A percentile compares a stretch with the other conserved stretches of the same genome.
phyloP scores from a whole-genome alignment of 257 asterid species.

The Schizonepeta tenuifolia region DNA sequence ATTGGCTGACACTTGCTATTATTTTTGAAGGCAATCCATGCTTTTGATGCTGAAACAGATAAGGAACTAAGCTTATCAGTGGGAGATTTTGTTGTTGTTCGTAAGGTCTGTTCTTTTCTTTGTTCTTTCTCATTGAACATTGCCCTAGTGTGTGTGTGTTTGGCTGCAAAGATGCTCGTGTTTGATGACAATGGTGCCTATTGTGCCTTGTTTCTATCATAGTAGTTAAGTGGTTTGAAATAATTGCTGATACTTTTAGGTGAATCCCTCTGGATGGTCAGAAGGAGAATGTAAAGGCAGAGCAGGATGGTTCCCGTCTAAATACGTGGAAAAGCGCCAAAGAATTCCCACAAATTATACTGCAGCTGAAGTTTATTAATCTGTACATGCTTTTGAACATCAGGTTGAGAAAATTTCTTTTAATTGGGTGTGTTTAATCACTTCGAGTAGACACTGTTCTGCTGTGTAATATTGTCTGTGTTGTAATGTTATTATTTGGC shows the following conservation, averaged over 20 bases:
- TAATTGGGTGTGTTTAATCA: not conserved
- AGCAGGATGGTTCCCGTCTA: slow-evolving; percentile 95
- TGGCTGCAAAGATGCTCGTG: not conserved
- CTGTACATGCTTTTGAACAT: not conserved
- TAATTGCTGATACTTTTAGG: slow-evolving; percentile 43
- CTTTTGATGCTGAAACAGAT: slow-evolving; percentile 76
- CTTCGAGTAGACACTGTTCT: not conserved
- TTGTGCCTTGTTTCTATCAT: not conserved
- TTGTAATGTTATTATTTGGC: slow-evolving; percentile 8
- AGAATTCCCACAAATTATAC: slow-evolving; percentile 66
- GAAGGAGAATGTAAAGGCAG: slow-evolving; percentile 96
- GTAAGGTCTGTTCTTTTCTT: slow-evolving; percentile 56
- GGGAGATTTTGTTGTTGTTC: slow-evolving; percentile 86
- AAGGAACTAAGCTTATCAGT: slow-evolving; percentile 81
- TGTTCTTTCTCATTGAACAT: not conserved
- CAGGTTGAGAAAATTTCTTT: not conserved
- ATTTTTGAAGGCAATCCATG: slow-evolving; percentile 65
- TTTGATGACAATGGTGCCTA: not conserved
- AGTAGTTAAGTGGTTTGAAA: not conserved
- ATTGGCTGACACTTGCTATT: slow-evolving; percentile 18
- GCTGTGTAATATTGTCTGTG: slow-evolving; percentile 22
- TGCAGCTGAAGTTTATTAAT: slow-evolving; percentile 66
- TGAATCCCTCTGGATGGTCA: slow-evolving; percentile 89
- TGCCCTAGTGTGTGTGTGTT: not conserved
- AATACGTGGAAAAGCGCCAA: slow-evolving; percentile 81